Conservation (phyloP, 768 basidiomycete genomes). For the Hericium erinaceus region DNA sequence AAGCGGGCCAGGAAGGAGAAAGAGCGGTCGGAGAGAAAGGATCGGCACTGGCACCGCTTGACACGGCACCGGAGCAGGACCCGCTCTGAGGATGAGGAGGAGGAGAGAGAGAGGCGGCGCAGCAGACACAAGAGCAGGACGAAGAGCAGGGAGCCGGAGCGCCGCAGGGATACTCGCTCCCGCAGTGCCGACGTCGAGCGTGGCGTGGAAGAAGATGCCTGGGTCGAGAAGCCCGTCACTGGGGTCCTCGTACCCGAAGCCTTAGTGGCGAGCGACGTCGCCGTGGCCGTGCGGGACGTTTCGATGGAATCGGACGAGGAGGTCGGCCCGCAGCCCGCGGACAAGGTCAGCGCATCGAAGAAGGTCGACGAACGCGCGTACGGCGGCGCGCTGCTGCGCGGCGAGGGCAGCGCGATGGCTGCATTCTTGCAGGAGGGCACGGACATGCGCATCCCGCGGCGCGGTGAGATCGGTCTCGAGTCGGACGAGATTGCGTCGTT, state of each 20-base stretch:
- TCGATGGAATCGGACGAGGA: constrained; percentile 46
- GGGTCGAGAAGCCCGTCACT: constrained; percentile 51
- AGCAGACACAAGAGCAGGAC: constrained; percentile 24
- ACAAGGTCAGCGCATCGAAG: constrained; percentile 28
- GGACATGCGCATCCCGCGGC: constrained; percentile 85
- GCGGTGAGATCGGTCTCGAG: constrained; percentile 95
- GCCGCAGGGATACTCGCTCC: constrained; percentile 5
- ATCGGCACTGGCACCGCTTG: constrained; percentile 22
- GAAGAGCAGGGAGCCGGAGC: constrained; percentile 18
- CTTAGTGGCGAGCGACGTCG: background rate
- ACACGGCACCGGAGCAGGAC: constrained; percentile 6
- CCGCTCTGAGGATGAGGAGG: constrained; percentile 22
- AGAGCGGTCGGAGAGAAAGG: constrained; percentile 32
- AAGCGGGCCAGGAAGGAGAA: constrained; percentile 45
- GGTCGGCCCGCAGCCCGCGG: constrained; percentile 70
- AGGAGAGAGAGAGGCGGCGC: constrained; percentile 13
- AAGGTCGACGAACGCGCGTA: constrained; percentile 77
- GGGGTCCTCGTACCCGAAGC: constrained; percentile 19
- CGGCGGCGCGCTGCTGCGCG: constrained; percentile 81
- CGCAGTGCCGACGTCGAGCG: constrained; percentile 13
- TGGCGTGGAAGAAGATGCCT: constrained; percentile 42
- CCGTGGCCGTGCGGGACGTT: background rate
- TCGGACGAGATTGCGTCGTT: constrained; percentile 80
- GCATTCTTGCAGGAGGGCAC: constrained; percentile 83
- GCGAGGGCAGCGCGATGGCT: constrained; percentile 98